phyloP scores from a whole-genome alignment of 495 filamentous ascomycete species.

The Aspergillus avenaceus region DNA sequence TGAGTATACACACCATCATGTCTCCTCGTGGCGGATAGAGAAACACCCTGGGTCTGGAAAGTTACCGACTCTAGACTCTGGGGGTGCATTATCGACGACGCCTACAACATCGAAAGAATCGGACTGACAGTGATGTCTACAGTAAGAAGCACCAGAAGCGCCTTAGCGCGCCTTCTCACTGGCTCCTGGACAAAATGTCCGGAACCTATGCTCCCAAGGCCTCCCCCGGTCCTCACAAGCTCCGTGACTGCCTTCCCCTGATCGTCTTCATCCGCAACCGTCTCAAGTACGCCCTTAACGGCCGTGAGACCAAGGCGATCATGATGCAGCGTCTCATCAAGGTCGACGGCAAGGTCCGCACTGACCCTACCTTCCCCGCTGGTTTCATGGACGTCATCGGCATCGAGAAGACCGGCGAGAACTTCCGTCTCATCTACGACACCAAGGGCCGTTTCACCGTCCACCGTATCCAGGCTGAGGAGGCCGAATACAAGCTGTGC shows the following conservation, averaged over 20 bases:
- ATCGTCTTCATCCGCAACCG: conserved; percentile 98
- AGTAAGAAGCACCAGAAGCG: conserved; percentile 99
- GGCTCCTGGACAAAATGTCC: conserved; percentile 99
- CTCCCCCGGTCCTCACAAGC: conserved; percentile 97
- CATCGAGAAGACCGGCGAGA: conserved; percentile 98
- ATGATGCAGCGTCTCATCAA: conserved; percentile 99
- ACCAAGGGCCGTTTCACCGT: conserved; percentile 99
- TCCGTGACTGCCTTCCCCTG: conserved; percentile 96
- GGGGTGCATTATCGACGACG: background rate
- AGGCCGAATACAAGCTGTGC: conserved; percentile 98
- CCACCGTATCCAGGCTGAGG: conserved; percentile 95
- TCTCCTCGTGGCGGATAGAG: too few relatives aligned
- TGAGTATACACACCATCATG: conserved; percentile 39
- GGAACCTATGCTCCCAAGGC: conserved; percentile 95
- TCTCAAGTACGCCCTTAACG: conserved; percentile 99
- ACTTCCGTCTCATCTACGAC: conserved; percentile 99
- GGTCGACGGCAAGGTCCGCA: conserved; percentile 99
- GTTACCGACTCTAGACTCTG: too few relatives aligned
- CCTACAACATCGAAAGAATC: conserved; percentile 2
- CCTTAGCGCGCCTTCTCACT: conserved; percentile 96
- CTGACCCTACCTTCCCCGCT: conserved; percentile 93
- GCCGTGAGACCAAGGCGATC: conserved; percentile 94
- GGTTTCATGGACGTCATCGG: conserved; percentile 99
- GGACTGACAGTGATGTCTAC: conserved; percentile 33
- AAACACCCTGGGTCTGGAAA: too few relatives aligned